Base-by-base conservation (phyloP, 495 filamentous ascomycete genomes). In the Friedmanniomyces simplex region DNA sequence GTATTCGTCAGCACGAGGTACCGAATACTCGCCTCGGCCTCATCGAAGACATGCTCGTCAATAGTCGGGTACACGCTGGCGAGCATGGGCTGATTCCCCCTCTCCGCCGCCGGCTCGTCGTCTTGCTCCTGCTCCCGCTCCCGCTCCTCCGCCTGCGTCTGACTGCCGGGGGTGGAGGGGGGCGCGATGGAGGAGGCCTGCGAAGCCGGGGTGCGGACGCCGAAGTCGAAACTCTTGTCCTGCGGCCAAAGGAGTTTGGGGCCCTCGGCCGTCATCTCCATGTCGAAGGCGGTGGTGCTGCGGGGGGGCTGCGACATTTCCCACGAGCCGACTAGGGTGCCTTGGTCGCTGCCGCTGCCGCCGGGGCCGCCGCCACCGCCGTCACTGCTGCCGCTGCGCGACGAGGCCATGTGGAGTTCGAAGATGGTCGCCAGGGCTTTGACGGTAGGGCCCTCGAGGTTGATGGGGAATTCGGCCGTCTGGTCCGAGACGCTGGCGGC, bases 1-100 rank as follows among this genome's bases (percentile, higher is more conserved):
- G 68, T 68, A 48, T 70, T 70, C 1, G 66, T 70, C 49, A 66
- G 65, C 0, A 70, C 68, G 6, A 68, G 52, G 30, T 67, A 68
- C 53, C 67, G 68, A 42, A 70, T 63, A 20, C 60, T 66, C 42
- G 61, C 60, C 22, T 59, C 64, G 4, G 68, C 68, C 20, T 59
- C 51, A 36, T 68, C 68, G 50, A 70, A 70, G 0, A 70, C 57
- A 12, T 59, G 20, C 61, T 64, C 61, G 60, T 48, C 55, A 43
- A 48, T n/a, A 12, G 22, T 28, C 11, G 46, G 12, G 21, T 25
- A 22, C 26, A 49, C 21, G 25, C 24, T 34, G 12, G 8, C 45
- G 13, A 49, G 46, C 46, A 13, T 57, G 4, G 54, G 48, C 34
- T 50, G 36, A 20, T 50, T 58, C 13, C 49, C 55, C 16, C 28